Conservation (phyloP, 208 protist species). For the Phytomonas sp. region DNA sequence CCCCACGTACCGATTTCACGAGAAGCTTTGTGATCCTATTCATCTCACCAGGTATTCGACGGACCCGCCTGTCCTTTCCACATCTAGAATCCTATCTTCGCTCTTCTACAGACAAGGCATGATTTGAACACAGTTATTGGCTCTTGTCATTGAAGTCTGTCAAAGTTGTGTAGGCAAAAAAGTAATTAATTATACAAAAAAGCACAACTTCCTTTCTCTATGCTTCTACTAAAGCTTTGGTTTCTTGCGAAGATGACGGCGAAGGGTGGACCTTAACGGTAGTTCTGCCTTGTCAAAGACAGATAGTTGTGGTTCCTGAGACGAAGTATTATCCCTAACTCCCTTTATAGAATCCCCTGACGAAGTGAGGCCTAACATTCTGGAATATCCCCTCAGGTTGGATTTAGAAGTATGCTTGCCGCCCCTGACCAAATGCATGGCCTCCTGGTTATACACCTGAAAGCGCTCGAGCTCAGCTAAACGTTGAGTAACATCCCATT, state of each 20-base stretch:
- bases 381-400: not conserved
- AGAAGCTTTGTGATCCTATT: not conserved
- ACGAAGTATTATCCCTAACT: not conserved
- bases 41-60: not conserved
- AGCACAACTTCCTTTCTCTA: not conserved
- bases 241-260: not conserved
- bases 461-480: not conserved
- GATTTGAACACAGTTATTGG: not conserved
- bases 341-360: not conserved
- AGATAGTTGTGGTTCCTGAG: not conserved
- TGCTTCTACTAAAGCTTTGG: not conserved
- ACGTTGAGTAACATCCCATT: not conserved
- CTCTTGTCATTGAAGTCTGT: not conserved
- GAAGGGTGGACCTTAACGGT: not conserved
- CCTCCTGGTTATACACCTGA: not conserved
- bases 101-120: not conserved
- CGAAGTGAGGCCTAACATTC: not conserved
- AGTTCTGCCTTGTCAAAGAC: not conserved
- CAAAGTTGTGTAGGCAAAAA: not conserved
- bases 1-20: not conserved
- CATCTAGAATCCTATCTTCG: not conserved
- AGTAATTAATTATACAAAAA: not conserved
- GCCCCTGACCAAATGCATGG: not conserved
- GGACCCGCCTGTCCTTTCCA: not conserved
- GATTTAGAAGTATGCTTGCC: not conserved